phyloP scores from a whole-genome alignment of 139 green algal species.

The Deuterostichococcus epilithicus region DNA sequence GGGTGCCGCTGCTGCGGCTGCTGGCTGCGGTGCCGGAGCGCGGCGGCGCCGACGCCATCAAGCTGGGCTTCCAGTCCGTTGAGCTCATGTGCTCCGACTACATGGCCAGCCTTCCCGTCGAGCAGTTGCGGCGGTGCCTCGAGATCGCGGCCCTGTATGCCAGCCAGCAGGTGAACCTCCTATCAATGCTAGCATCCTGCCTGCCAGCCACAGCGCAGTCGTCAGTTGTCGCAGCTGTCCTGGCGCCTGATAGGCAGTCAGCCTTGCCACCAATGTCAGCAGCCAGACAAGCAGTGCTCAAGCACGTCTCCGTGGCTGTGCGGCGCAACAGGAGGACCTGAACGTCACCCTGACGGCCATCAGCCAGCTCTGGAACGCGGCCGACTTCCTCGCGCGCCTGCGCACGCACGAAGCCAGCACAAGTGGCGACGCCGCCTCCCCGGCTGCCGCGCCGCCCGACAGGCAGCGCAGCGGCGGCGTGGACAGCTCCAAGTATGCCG shows the following conservation, averaged over 20 bases:
- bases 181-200: not conserved
- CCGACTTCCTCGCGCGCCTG: conserved; percentile 63
- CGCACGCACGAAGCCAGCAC: not conserved
- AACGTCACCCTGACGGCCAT: conserved; percentile 89
- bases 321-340: conserved; percentile 65
- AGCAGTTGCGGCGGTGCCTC: conserved; percentile 42
- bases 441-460: too few species aligned
- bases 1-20: conserved; percentile 75
- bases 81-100: conserved; percentile 69
- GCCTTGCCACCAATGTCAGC: too few species aligned
- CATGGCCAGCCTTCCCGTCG: conserved; percentile 51
- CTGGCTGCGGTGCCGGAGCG: conserved; percentile 58
- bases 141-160: conserved; percentile 63
- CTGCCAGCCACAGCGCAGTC: not conserved
- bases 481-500: conserved; percentile 30
- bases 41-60: conserved; percentile 42
- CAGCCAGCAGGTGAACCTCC: conserved; percentile 34
- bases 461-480: conserved; percentile 2
- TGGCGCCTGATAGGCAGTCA: not conserved
- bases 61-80: conserved; percentile 68
- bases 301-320: too few species aligned
- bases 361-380: conserved; percentile 84
- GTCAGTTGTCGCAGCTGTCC: not conserved
- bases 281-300: too few species aligned
- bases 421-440: not conserved